Evolutionary conservation across 257 asterid genomes (phyloP).

Genomic region (Solanum medicagineum): DNA sequence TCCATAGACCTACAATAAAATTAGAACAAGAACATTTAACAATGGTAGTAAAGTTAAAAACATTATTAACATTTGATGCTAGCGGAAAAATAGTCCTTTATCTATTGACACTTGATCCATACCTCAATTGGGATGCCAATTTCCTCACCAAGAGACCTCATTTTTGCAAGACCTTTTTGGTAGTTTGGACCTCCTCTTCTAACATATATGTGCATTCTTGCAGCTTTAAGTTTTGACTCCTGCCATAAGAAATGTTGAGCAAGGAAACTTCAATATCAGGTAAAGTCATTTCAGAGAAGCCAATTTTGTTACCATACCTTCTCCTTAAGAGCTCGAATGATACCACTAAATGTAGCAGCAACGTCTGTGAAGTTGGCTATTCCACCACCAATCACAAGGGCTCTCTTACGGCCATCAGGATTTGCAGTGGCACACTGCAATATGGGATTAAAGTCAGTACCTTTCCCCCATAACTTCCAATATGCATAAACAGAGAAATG

Average conservation of each 20-base stretch:
- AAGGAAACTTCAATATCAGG: not conserved
- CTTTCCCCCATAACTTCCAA: not conserved
- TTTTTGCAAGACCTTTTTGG: constrained; percentile 82
- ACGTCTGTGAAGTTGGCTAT: constrained; percentile 95
- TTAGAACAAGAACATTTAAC: not conserved
- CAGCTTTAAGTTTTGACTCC: constrained; percentile 94
- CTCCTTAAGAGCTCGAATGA: constrained; percentile 78
- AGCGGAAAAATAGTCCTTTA: not conserved
- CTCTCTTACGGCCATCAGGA: constrained; percentile 80
- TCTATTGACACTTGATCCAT: not conserved
- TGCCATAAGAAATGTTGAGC: constrained; percentile 3
- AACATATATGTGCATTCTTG: constrained; percentile 68
- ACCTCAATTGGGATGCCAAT: constrained; percentile 94
- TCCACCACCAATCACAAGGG: constrained; percentile 92
- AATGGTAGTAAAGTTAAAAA: not conserved
- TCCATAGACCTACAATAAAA: constrained; percentile 63
- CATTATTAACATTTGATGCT: not conserved
- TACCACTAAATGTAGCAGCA: constrained; percentile 89
- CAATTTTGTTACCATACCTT: constrained; percentile 32
- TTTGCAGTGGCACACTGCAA: constrained; percentile 90
- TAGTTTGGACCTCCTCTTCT: constrained; percentile 97
- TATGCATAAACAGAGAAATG: not conserved
- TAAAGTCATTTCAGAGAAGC: not conserved
- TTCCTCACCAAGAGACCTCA: constrained; percentile 85
- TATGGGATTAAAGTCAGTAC: not conserved